Evolutionary conservation across 345 rosid genomes (phyloP), one percentile per base, ranked within the genome.

Genomic region (Murraya paniculata): DNA sequence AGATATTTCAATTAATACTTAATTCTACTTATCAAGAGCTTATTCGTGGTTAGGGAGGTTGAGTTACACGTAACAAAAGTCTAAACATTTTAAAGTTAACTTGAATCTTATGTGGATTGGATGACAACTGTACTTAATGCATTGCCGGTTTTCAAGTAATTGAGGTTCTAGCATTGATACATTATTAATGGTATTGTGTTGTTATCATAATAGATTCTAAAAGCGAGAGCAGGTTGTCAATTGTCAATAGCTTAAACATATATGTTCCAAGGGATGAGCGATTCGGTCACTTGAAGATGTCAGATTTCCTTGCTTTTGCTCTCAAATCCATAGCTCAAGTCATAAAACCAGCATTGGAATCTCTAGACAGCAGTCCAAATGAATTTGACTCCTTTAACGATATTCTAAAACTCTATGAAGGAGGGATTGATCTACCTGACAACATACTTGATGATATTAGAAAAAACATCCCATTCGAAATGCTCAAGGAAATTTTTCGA

Each of bases 211-310:
- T 86, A 90, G 98, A 90, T 87, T 85, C 88, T 48, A 48, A 71
- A 9, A 73, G 68, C 11, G 98, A 93, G 84, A 88, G 90, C 83
- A 87, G 98, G 84, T 19, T 86, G 55, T 85, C 86, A 0, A 7
- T 88, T 36, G 69, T 78, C 0, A 41, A 48, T 27, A 87, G 89
- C 82, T 41, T 92, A 38, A 82, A 82, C 82, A 82, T 90, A 50
- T 90, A 94, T 61, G 92, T 94, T n/a, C 98, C 98, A 0, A 80
- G 97, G 77, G 98, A 94, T 45, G 98, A 94, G 81, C 83, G 89
- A 65, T 94, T 92, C 77, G 87, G 94, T 71, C 94, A 86, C 66
- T 58, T 88, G 81, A 94, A 94, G 87, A 78, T 88, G 88, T 80
- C 91, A n/a, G 91, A 89, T 66, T 89, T 92, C 68, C 84, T 93